These are phyloP conservation scores for Dimargaris xerosporica DNA, from an alignment of 192 early-diverging fungal genomes.

Conservation along the genomic window DNA sequence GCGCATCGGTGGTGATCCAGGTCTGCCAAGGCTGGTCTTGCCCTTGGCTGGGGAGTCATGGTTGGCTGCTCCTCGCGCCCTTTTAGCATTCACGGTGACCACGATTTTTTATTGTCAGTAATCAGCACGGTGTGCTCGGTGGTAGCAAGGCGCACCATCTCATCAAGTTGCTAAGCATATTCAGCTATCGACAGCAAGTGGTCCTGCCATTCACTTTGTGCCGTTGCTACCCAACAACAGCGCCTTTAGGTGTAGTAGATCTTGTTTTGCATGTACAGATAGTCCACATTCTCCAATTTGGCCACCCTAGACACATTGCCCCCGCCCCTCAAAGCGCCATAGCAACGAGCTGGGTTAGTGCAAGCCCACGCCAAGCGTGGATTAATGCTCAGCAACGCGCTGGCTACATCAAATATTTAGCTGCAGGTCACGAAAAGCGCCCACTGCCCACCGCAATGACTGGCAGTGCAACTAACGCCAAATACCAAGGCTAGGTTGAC, in stretches of 20 bases:
- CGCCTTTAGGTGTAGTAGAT: conserved; percentile 16
- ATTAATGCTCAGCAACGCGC: background rate
- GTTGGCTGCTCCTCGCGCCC: too few species aligned
- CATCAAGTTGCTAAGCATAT: too few species aligned
- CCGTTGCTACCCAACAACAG: too few species aligned
- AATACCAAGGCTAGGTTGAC: background rate
- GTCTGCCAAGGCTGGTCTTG: too few species aligned
- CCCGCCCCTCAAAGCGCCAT: background rate
- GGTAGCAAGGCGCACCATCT: too few species aligned
- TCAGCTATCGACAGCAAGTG: too few species aligned
- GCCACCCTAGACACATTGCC: background rate
- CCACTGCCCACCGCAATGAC: background rate
- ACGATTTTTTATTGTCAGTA: too few species aligned
- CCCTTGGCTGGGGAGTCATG: too few species aligned
- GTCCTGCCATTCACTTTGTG: too few species aligned
- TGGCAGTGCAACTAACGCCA: background rate
- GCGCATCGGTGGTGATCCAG: too few species aligned
- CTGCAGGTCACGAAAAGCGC: background rate
- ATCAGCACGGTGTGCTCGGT: too few species aligned
- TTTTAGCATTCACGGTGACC: too few species aligned
- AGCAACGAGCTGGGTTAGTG: background rate
- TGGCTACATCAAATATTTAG: background rate
- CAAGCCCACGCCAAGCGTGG: background rate
- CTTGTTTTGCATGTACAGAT: conserved; percentile 30
- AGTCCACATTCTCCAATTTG: conserved; percentile 32